phyloP scores from a whole-genome alignment of 1,139 yeast species.

The Taphrina sp. region DNA sequence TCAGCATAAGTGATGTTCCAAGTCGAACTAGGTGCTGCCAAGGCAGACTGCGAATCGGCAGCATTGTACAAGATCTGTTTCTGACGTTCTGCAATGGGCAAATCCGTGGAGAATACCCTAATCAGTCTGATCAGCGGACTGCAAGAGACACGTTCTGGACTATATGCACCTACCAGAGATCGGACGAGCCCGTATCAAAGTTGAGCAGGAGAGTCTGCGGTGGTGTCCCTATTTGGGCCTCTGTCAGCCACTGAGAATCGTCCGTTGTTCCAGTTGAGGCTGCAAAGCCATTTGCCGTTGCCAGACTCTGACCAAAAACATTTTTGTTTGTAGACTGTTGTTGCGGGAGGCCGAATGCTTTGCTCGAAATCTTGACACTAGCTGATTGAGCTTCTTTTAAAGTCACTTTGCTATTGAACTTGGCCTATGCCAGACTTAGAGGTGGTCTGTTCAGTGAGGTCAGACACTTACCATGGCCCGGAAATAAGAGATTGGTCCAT shows the following conservation, averaged over 20 bases:
- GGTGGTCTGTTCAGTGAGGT: too few relatives aligned
- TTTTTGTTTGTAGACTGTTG: background rate
- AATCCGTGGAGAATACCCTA: conserved; percentile 43
- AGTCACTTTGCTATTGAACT: conserved; percentile 10
- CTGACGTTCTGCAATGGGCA: conserved; percentile 38
- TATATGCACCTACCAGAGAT: conserved; percentile 48
- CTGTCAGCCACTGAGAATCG: conserved; percentile 30
- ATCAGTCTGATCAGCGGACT: background rate
- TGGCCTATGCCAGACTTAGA: too few relatives aligned
- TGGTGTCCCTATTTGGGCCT: conserved; percentile 47
- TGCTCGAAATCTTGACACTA: background rate
- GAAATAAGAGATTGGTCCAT: conserved; percentile 13
- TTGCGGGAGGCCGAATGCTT: background rate
- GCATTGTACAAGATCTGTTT: conserved; percentile 46
- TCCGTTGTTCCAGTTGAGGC: conserved; percentile 28
- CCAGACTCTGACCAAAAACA: too few relatives aligned
- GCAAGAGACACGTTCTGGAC: background rate
- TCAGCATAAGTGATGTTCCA: conserved; percentile 44
- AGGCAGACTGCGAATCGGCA: conserved; percentile 38
- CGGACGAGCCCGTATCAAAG: conserved; percentile 51
- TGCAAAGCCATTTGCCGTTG: conserved; percentile 24
- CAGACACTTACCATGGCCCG: conserved; percentile 5
- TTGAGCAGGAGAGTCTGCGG: conserved; percentile 43
- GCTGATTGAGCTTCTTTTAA: conserved; percentile 18
- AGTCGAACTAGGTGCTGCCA: conserved; percentile 40